Conservation (phyloP, 352 stramenopile genomes). For the Phytophthora megakarya region DNA sequence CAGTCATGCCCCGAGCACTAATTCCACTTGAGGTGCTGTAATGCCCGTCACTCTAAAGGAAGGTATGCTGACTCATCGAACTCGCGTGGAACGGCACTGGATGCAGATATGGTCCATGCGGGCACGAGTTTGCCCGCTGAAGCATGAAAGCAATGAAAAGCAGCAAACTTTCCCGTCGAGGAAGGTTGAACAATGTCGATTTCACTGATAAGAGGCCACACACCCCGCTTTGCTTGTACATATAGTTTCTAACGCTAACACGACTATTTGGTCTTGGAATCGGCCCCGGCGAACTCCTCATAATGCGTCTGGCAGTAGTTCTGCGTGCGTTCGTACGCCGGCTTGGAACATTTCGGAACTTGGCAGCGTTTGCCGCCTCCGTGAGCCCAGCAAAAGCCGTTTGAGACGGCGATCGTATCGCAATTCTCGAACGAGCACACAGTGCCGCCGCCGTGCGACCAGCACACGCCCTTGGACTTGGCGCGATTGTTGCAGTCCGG, state of each 20-base stretch:
- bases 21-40: neutral
- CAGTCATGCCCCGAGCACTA: neutral
- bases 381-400: slow-evolving; percentile 55
- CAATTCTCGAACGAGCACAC: slow-evolving; percentile 51
- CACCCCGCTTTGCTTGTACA: slow-evolving; percentile 18
- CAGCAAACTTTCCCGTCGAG: neutral
- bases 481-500: slow-evolving; percentile 64
- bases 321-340: slow-evolving; percentile 64
- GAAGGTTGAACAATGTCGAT: neutral
- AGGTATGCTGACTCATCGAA: slow-evolving; percentile 12
- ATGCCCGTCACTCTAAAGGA: neutral
- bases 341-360: slow-evolving; percentile 48
- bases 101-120: too few species aligned
- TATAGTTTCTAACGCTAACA: slow-evolving; percentile 31
- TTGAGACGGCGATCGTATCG: slow-evolving; percentile 62
- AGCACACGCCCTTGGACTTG: slow-evolving; percentile 72
- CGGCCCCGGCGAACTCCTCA: slow-evolving; percentile 23
- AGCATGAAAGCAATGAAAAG: neutral
- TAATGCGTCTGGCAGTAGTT: slow-evolving; percentile 63
- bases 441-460: slow-evolving; percentile 64
- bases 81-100: neutral
- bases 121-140: too few species aligned
- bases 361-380: slow-evolving; percentile 50
- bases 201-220: too few species aligned
- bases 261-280: slow-evolving; percentile 19